Evolutionary conservation across 257 asterid species (phyloP), one percentile per base, ranked within the genome.

Genomic region (Euphrasia confusa): DNA sequence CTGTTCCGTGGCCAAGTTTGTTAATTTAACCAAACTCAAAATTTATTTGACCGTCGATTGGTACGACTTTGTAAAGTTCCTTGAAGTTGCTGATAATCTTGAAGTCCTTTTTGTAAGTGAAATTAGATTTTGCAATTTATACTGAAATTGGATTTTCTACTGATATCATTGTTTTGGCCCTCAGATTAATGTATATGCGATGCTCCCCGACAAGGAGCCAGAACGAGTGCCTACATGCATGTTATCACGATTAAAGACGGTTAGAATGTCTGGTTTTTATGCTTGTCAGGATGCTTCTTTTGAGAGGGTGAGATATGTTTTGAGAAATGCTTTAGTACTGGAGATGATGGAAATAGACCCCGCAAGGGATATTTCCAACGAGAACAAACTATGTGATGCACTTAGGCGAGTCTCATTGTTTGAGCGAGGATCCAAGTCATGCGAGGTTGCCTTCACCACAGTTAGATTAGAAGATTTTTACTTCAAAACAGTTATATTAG

Each of bases 1-100:
- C 11, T 14, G 37, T 27, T 9, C 37, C 11, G 3, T 54, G 10
- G 8, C 21, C 2, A 54, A 11, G 7, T 54, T 24, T 27, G 60
- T 21, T 54, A 54, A 54, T 11, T 54, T 54, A 54, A 54, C 37
- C 39, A 54, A 54, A 54, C 60, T 54, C 7, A 39, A 54, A 54
- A 21, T 48, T 14, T 0, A 12, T 10, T 54, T 27, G 60, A 21
- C 7, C 28, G 39, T 24, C 4, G 39, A 27, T 2, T 26, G 35
- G 35, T 5, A 10, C 27, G 2, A 10, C 10, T 39, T 54, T 8
- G 14, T 27, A 54, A 24, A 54, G 13, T 21, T 54, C 39, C 35
- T 54, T 27, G 60, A 54, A 54, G 12, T 24, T 54, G 60, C 60
- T 54, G 60, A 54, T 54, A 54, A 54, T 26, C 60, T 54, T 54